Conservation (phyloP, 1,284 basidiomycete species). For the Pseudozyma hubeiensis region DNA sequence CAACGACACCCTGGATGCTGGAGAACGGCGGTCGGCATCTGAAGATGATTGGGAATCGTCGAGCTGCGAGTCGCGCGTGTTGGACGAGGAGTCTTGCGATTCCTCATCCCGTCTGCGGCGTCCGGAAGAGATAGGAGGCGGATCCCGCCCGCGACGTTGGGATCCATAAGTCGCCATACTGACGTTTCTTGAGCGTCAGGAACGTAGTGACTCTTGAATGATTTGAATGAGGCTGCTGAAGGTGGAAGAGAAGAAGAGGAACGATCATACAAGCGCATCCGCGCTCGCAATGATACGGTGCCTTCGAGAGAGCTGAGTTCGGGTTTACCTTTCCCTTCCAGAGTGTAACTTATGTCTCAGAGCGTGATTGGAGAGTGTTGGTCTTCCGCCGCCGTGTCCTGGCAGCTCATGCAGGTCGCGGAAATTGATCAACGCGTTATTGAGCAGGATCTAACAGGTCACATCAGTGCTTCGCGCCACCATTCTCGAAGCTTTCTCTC, state of each 20-base stretch:
- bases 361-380: neutral
- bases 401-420: neutral
- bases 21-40: neutral
- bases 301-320: no score
- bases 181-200: neutral
- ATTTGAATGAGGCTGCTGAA: no score
- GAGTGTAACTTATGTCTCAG: no score
- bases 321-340: no score
- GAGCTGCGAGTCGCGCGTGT: constrained; percentile 4
- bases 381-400: neutral
- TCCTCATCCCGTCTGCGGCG: constrained; percentile 10
- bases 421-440: neutral
- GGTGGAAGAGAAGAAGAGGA: neutral
- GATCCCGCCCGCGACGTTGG: constrained; percentile 18
- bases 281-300: no score
- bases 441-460: neutral
- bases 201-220: neutral
- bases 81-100: neutral
- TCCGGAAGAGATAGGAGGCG: constrained; percentile 3
- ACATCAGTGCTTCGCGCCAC: no score
- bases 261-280: neutral
- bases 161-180: constrained; percentile 23
- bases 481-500: no score
- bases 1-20: neutral
- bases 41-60: neutral